Base-by-base conservation (phyloP, 2,329 filamentous ascomycete species). In the Diaporthe sp. region DNA sequence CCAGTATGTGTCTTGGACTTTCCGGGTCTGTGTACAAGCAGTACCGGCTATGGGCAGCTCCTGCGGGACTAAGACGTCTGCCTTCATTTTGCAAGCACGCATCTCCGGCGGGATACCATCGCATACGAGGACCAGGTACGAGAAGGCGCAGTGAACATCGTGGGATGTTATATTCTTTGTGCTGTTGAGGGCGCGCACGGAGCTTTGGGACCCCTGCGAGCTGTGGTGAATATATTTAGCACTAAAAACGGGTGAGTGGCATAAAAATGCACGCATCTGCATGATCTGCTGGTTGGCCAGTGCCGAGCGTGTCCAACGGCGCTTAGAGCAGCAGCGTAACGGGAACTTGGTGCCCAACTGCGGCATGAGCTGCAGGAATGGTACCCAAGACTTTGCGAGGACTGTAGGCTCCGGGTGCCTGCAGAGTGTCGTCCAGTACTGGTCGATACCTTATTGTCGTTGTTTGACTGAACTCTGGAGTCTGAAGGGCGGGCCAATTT, bases 271-370 rank as follows among this genome's bases (percentile, higher is more conserved):
- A 61, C 34, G 34, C 57, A 34, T 39, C 34, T 61, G 57, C 34
- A 34, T 31, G 61, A 58, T 25, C 22, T 37, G 65, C 49, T 68
- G 65, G 47, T 28, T 68, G 47, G 49, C 49, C 31, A 49, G 34
- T 55, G 65, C 65, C 65, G 65, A 42, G 65, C 34, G n/a, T 42
- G 63, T 70, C 49, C 65, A 42, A 70, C 49, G 65, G 65, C 65
- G 65, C 65, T 70, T 70, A 70, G 63, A 67, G 63, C 28, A 51
- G 65, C 63, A 55, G 65, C 65, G 49, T 70, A 61, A 72, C 34
- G 39, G 55, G 37, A 58, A 72, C 67, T 75, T 92, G 65, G 44
- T 75, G 73, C 73, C 73, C 67, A 72, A 75, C 55, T 28, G 49
- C 42, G 49, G 73, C 20, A 61, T n/a, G 51, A 47, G 31, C 42